Evolutionary conservation across 2,329 filamentous ascomycete species (phyloP), one percentile per base, ranked within the genome.

Genomic region (Tolypocladium sp.): DNA sequence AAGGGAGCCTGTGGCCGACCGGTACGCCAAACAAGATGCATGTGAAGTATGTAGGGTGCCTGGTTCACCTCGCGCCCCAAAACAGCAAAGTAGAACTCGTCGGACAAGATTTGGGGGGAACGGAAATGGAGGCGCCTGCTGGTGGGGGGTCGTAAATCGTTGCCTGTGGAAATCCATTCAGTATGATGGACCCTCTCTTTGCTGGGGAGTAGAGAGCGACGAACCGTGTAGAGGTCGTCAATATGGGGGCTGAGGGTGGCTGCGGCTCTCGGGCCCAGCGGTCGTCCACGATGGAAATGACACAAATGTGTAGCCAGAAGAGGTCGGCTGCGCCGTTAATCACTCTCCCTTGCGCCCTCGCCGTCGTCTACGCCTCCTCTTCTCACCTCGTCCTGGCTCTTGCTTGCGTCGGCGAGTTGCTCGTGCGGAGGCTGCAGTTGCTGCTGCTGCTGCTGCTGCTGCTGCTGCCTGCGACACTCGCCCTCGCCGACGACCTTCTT

Each of bases 401-500:
- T 52, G 49, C 27, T 13, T n/a, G 49, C 9, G 9, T 52, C 49
- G 17, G 17, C 30, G 20, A n/a, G 27, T n/a, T 20, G 30, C 22
- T 35, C 27, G 30, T 35, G 49, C 20, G 49, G 49, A 33, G 30
- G 20, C 46, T 53, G 10, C 22, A 25, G 40, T 20, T 49, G 40
- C 4, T 57, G 27, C 20, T 54, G 53, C 5, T 37, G 46, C 37
- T 53, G 59, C 13, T 41, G 46, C 37, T 56, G 59, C 13, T 60
- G 51, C 20, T 55, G n/a, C 42, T 40, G 40, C 5, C 73, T 71
- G 57, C 77, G 74, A 56, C 76, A 76, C 59, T 80, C 76, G 3
- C 77, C 76, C n/a, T 79, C 77, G n/a, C 76, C 77, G 10, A 84
- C 77, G 3, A 86, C 78, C 64, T 73, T 80, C 57, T 77, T 77